These are phyloP conservation scores for Penicillium coffeae DNA, from an alignment of 495 filamentous ascomycete species.

Conservation along the genomic window DNA sequence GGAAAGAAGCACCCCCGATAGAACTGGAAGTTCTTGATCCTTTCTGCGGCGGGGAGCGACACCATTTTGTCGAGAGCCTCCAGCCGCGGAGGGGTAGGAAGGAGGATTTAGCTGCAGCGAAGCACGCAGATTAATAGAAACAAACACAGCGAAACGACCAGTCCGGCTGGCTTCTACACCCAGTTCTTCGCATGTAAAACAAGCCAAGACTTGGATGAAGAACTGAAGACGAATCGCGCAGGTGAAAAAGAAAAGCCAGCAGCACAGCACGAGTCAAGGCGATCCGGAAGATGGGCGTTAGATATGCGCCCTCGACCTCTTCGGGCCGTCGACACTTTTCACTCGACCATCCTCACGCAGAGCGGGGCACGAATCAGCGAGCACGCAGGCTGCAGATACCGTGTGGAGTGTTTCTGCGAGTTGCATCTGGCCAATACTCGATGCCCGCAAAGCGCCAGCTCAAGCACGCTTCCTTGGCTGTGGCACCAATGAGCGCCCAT, in stretches of 20 bases:
- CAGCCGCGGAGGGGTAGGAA: not conserved
- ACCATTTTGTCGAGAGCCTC: not conserved
- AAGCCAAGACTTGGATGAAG: conserved; percentile 1
- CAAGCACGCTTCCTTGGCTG: conserved; percentile 16
- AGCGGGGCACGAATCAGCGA: conserved; percentile 36
- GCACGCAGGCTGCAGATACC: conserved; percentile 11
- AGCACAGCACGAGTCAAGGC: conserved; percentile 17
- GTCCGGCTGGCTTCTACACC: conserved; percentile 40
- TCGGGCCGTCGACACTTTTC: conserved; percentile 13
- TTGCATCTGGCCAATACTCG: conserved; percentile 44
- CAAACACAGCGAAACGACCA: conserved; percentile 27
- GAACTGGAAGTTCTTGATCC: conserved; percentile 6
- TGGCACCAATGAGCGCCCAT: conserved; percentile 34
- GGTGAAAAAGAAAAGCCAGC: conserved; percentile 2
- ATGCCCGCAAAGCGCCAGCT: conserved; percentile 37
- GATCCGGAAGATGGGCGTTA: conserved; percentile 23
- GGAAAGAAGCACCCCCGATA: conserved; percentile 32
- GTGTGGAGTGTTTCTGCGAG: conserved; percentile 27
- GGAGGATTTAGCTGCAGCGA: not conserved
- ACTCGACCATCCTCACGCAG: conserved; percentile 23
- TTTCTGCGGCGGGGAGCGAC: not conserved
- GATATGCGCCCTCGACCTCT: conserved; percentile 23
- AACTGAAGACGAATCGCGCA: conserved; percentile 1
- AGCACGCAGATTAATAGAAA: conserved; percentile 4
- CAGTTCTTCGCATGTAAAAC: conserved; percentile 30